Evolutionary conservation across 805 yeast genomes (phyloP), one percentile per base, ranked within the genome.

Genomic region (Kurtzmaniella fragi): DNA sequence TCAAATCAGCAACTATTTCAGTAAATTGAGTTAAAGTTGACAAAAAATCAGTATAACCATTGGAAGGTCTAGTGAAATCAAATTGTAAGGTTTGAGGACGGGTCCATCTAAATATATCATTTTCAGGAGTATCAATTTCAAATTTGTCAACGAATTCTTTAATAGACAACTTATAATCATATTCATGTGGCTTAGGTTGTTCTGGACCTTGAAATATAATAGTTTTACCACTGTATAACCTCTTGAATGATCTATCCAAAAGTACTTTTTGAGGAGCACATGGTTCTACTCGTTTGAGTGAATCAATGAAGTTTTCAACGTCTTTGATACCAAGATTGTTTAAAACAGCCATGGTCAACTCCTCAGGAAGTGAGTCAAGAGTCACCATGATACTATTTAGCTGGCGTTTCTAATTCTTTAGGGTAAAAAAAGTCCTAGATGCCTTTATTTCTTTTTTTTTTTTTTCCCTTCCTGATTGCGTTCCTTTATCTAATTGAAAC

Each of bases 1-100:
- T 37, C 30, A 42, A 28, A 13, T 44, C 38, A 14, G 53, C 58
- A 4, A 54, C 36, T 23, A 54, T 25, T 5, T 34, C 29, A 35
- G 48, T 49, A 38, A 58, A 49, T 17, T 30, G 31, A 40, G 51
- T 46, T n/a, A 58, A 45, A 34, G 53, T 51, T 5, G 41, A 41
- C 5, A 53, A 47, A 36, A 53, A 57, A 2, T 34, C 36, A n/a
- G 42, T 38, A 38, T 55, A 56, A 38, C 57, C 63, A 23, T 49
- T 52, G 12, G 50, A 46, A 23, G 40, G 43, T 20, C 61, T 37
- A 12, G 43, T 34, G 41, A 56, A 54, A n/a, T 46, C 38, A 34
- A 57, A 56, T 32, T 53, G 53, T 5, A 57, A 34, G 12, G 26
- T 34, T 30, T 49, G 44, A 9, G 62, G 61, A 17, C 60, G 35